phyloP scores from a whole-genome alignment of 1,284 basidiomycete species.

The Jaminaea rosea region DNA sequence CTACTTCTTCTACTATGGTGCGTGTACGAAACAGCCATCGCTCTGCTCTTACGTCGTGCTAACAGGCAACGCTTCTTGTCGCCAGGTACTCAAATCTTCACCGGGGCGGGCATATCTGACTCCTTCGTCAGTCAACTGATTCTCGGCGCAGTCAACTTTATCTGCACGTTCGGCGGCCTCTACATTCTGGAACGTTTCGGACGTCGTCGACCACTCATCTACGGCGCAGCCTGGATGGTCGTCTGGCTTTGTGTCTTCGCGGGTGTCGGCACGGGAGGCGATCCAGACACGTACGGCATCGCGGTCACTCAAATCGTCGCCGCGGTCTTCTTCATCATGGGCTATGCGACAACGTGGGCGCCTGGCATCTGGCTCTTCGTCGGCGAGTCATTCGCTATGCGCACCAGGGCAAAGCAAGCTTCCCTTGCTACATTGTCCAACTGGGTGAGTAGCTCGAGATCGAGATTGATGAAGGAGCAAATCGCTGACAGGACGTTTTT shows the following conservation, averaged over 20 bases:
- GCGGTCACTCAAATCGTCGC: conserved; percentile 65
- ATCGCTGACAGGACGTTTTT: neutral
- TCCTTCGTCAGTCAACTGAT: conserved; percentile 60
- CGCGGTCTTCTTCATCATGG: conserved; percentile 69
- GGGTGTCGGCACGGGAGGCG: conserved; percentile 61
- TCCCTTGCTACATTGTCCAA: conserved; percentile 62
- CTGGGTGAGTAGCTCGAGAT: conserved; percentile 53
- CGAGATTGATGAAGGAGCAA: neutral
- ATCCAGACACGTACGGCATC: conserved; percentile 52
- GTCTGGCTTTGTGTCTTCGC: conserved; percentile 70
- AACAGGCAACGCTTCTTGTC: too few relatives aligned
- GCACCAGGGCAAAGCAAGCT: conserved; percentile 67
- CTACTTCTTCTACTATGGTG: conserved; percentile 48
- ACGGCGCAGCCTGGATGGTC: conserved; percentile 56
- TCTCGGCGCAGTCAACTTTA: conserved; percentile 57
- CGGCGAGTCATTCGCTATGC: conserved; percentile 63
- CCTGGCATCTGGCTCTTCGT: conserved; percentile 44
- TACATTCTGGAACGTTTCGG: conserved; percentile 56
- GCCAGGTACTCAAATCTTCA: conserved; percentile 64
- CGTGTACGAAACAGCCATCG: too few relatives aligned
- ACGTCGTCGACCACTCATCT: conserved; percentile 53
- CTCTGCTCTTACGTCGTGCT: conserved; percentile 44
- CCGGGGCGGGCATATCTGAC: conserved; percentile 57
- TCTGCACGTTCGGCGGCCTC: conserved; percentile 57
- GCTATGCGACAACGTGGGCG: conserved; percentile 65